These are phyloP conservation scores for Bryoglossum gracile DNA, from an alignment of 495 filamentous ascomycete species.

Conservation along the genomic window DNA sequence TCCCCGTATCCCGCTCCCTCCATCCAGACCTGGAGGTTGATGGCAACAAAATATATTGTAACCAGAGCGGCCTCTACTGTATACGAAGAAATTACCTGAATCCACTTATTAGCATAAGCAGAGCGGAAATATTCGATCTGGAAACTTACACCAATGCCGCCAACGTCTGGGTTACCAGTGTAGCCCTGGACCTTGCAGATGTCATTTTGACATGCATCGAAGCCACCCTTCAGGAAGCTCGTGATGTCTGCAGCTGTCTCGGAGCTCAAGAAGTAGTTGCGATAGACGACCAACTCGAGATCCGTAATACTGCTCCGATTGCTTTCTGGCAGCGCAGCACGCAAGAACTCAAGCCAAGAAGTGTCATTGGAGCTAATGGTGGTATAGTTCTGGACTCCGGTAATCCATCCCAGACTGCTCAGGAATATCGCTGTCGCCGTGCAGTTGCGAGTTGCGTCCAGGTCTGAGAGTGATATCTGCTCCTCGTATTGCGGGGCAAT, in stretches of 20 bases:
- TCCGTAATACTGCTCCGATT: constrained; percentile 4
- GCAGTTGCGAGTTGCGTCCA: constrained; percentile 3
- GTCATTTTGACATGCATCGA: constrained; percentile 1
- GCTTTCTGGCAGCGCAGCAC: neutral
- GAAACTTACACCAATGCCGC: constrained; percentile 7
- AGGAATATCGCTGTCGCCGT: constrained; percentile 3
- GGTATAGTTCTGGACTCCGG: constrained; percentile 1
- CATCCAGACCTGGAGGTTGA: neutral
- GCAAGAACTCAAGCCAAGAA: constrained; percentile 3
- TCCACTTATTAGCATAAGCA: neutral
- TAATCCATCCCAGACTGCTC: constrained; percentile 6
- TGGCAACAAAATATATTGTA: constrained; percentile 5
- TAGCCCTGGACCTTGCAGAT: constrained; percentile 9
- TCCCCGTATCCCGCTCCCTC: too few species aligned
- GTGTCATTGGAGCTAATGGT: constrained; percentile 2
- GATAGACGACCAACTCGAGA: constrained; percentile 9
- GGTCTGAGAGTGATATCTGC: neutral
- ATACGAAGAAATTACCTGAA: constrained; percentile 5
- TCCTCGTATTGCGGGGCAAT: constrained; percentile 7
- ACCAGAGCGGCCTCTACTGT: constrained; percentile 1
- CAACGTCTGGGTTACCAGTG: constrained; percentile 11
- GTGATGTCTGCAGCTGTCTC: constrained; percentile 3
- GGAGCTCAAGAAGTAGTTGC: constrained; percentile 6
- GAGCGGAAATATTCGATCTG: neutral
- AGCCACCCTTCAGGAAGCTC: neutral